phyloP scores from a whole-genome alignment of 2,329 filamentous ascomycete species.

The Fusarium illudens region DNA sequence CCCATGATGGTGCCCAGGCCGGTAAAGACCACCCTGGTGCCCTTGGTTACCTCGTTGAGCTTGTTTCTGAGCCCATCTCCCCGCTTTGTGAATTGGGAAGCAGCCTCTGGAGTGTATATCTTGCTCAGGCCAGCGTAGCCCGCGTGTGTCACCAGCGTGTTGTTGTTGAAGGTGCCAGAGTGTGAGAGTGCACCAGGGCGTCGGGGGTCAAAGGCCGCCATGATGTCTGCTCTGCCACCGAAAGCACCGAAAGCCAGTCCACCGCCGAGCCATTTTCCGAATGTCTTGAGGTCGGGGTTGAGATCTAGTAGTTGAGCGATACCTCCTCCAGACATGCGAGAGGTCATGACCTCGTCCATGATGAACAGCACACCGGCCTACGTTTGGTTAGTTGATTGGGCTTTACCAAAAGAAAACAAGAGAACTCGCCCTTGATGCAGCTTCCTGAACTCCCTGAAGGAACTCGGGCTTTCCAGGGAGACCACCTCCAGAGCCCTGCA shows the following conservation, averaged over 20 bases:
- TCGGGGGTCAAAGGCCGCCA: conserved; percentile 65
- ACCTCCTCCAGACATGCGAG: conserved; percentile 62
- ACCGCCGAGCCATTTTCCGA: conserved; percentile 74
- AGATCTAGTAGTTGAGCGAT: conserved; percentile 54
- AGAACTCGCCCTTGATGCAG: conserved; percentile 50
- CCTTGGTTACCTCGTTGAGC: conserved; percentile 45
- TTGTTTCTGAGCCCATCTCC: conserved; percentile 44
- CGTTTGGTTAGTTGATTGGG: not conserved
- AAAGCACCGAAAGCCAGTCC: conserved; percentile 74
- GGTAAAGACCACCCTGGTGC: conserved; percentile 50
- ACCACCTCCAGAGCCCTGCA: conserved; percentile 71
- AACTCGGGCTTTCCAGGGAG: conserved; percentile 62
- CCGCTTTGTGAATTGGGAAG: conserved; percentile 42
- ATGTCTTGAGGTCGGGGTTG: conserved; percentile 67
- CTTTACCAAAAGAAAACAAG: not conserved
- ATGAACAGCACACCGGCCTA: conserved; percentile 66
- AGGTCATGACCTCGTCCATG: conserved; percentile 77
- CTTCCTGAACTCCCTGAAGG: conserved; percentile 57
- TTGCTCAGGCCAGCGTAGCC: conserved; percentile 54
- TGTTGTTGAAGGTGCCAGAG: conserved; percentile 75
- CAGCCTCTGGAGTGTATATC: conserved; percentile 47
- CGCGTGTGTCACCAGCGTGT: conserved; percentile 66
- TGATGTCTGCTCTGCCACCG: conserved; percentile 66
- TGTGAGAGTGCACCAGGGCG: conserved; percentile 55
- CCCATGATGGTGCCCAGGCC: conserved; percentile 50